Evolutionary conservation across 176 grass and related monocot genomes (phyloP), one percentile per base, ranked within the genome.

Genomic region (Oryza rufipogon): DNA sequence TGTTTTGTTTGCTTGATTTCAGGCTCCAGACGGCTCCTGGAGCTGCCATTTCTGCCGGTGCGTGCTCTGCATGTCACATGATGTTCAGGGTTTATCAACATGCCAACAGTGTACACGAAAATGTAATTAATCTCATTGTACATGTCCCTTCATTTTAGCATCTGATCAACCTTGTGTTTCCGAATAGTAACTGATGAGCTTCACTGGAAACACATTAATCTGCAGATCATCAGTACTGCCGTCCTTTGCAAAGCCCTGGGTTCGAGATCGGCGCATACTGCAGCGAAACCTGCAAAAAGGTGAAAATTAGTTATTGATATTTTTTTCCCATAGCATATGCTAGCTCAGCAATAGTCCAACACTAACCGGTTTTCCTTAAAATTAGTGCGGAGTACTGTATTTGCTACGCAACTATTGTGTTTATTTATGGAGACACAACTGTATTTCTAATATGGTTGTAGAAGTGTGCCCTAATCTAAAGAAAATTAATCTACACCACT

Each of bases 41-140:
- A 69, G 68, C 12, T 97, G 94, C 68, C 91, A 84, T 68, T 97
- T 94, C 45, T 97, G 94, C 87, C 86, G 89, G 69, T 97, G 94
- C 48, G 44, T 85, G 11, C 1, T 97, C 8, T 97, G 94, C 83
- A 90, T 86, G 75, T 71, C 82, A 10, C 51, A 81, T 11, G 87
- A 90, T 64, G 74, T 61, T 16, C 23, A 82, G 17, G 75, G 58
- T 28, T 20, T 91, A 6, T 63, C 88, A 38, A 77, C 82, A 20
- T 97, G 91, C 89, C 84, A 90, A 26, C 85, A 90, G 17, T 97
- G 94, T 73, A 46, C 70, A 13, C 76, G 86, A 51, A 92, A 92
- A 22, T 92, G 94, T 97, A 94, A 20, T 19, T 97, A 92, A 61
- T 61, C 56, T 61, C 7, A 74, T 46, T 23, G 17, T 74, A 17